Evolutionary conservation across 305 asterid species (phyloP), one percentile per base, ranked within the genome.

Genomic region (Fraxinus albicans): DNA sequence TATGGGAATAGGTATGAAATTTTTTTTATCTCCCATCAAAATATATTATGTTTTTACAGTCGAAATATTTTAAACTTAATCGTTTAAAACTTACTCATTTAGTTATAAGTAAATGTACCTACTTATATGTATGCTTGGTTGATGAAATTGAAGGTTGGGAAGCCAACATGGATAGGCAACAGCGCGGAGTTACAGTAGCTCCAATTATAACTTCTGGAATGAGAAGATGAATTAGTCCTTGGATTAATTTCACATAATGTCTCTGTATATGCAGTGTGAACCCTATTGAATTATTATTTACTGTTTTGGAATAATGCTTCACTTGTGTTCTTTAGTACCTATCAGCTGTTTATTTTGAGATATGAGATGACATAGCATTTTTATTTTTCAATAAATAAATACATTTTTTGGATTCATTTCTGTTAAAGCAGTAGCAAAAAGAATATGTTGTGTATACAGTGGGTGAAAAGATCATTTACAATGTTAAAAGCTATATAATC

Each of bases 151-250:
- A 58, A 84, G 86, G 86, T 2, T 84, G 86, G 86, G 81, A 84
- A 84, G 86, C 84, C 31, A 84, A 84, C 75, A 60, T 79, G 83
- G 83, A 84, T 13, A 84, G 86, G 70, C 79, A 83, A 67, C 80
- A 42, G n/a, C 7, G 86, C 8, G 86, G 81, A 58, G 35, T 79
- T n/a, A 79, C 83, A 9, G 75, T 63, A 77, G 63, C 86, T 25
- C 86, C 86, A n/a, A 31, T 60, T 42, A 23, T 79, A 40, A 58
- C 35, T 67, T 67, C 80, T 19, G 83, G 81, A 35, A 84, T 84
- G 86, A 84, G 77, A 38, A 63, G 86, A 78, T 84, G 79, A 83
- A 29, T 73, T 7, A 34, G 36, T 67, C 74, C 74, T 67, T 67
- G 36, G 69, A 58, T 17, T 63, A 63, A 67, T 27, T 9, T 21